phyloP scores from a whole-genome alignment of 2,329 filamentous ascomycete species.

The Aureobasidium sp. region DNA sequence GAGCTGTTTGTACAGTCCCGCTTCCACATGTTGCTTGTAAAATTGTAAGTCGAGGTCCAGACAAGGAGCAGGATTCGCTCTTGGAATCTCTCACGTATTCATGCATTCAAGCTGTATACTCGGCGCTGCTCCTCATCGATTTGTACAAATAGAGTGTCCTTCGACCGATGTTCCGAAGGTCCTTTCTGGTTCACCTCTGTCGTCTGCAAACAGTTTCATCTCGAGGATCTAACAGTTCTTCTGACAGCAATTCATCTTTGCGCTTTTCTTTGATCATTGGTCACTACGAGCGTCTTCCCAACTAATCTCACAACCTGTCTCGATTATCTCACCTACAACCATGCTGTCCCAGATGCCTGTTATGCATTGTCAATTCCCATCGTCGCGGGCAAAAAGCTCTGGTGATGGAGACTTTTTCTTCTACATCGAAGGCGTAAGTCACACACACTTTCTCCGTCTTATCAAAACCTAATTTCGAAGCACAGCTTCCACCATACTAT shows the following conservation, averaged over 20 bases:
- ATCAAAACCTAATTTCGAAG: background rate
- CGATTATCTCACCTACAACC: background rate
- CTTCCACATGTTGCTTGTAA: background rate
- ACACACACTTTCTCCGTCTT: no score
- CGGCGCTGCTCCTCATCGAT: background rate
- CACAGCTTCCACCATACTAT: conserved; percentile 10
- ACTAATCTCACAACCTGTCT: background rate
- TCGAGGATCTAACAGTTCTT: background rate
- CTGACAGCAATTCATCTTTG: background rate
- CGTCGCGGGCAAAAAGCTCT: background rate
- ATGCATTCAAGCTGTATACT: conserved; percentile 4
- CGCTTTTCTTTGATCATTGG: background rate
- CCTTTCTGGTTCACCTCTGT: background rate
- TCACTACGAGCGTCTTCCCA: background rate
- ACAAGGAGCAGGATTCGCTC: background rate
- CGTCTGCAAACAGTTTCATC: background rate
- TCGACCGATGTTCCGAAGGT: background rate
- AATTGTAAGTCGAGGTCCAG: background rate
- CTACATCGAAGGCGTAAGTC: conserved; percentile 9
- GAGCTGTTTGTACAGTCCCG: background rate
- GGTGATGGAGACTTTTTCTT: conserved; percentile 8
- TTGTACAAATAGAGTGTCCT: background rate
- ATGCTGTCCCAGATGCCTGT: conserved; percentile 1
- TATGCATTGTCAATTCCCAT: background rate
- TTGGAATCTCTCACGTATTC: background rate